phyloP scores from a whole-genome alignment of 2,329 filamentous ascomycete species.

The Penicillium verrucosum region DNA sequence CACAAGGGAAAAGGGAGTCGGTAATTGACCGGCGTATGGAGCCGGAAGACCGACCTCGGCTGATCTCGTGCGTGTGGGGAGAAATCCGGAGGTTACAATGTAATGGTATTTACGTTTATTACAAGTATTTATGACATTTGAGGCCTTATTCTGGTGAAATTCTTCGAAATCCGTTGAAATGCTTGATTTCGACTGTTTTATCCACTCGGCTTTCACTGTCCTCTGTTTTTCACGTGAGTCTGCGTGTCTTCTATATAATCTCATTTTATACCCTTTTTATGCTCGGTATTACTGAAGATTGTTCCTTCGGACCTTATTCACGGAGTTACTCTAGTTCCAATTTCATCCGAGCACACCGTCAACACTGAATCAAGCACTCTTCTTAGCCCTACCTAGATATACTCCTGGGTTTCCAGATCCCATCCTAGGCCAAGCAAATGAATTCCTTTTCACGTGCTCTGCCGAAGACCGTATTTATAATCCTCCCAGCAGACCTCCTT shows the following conservation, averaged over 20 bases:
- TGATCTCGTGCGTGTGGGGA: conserved; percentile 11
- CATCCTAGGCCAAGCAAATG: background rate
- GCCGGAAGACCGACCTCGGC: conserved; percentile 23
- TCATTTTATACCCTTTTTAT: background rate
- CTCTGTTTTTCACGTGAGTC: background rate
- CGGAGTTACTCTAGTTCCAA: background rate
- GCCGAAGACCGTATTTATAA: background rate
- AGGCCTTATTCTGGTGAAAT: background rate
- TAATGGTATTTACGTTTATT: background rate
- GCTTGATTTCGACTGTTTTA: background rate
- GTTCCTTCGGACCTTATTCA: background rate
- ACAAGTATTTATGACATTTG: background rate
- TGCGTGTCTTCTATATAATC: background rate
- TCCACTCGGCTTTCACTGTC: background rate
- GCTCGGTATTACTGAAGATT: background rate
- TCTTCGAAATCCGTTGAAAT: background rate
- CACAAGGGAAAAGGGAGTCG: conserved; percentile 10
- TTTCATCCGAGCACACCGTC: too few relatives aligned
- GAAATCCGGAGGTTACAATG: background rate
- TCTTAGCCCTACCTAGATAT: too few relatives aligned
- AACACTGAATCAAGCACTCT: background rate
- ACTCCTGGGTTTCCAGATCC: background rate
- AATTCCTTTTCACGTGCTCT: background rate
- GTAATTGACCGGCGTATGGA: conserved; percentile 24
- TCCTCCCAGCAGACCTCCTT: background rate